Conservation (phyloP, 306 rosid genomes). For the Leucaena leucocephala region DNA sequence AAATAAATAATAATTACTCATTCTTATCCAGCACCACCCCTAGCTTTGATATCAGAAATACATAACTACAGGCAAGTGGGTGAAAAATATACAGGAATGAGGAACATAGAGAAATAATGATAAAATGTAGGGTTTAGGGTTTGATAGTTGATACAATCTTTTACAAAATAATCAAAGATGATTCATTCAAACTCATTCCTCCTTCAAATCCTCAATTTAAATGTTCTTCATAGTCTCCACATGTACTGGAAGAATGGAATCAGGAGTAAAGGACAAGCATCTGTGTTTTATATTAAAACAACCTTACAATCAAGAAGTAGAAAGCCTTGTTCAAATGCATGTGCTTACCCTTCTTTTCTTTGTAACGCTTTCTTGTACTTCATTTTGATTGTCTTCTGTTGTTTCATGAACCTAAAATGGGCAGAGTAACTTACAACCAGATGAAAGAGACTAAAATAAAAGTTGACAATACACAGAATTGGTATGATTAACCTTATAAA, state of each 20-base stretch:
- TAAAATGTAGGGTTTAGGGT: too few species aligned
- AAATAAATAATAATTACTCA: neutral
- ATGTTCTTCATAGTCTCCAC: neutral
- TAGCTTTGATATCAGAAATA: neutral
- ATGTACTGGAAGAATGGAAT: neutral
- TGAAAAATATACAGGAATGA: too few species aligned
- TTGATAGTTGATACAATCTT: too few species aligned
- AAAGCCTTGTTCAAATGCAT: neutral
- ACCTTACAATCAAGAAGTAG: too few species aligned
- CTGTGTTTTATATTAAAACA: neutral
- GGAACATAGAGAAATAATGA: too few species aligned
- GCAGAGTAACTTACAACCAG: constrained; percentile 25
- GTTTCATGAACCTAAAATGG: constrained; percentile 42
- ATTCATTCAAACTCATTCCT: too few species aligned
- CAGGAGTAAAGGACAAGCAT: neutral
- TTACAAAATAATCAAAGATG: too few species aligned
- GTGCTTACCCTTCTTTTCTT: constrained; percentile 56
- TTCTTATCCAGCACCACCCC: neutral
- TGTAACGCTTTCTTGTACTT: constrained; percentile 38
- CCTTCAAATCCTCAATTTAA: constrained; percentile 9
- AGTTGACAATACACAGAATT: neutral
- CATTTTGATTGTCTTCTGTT: constrained; percentile 45
- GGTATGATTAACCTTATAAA: neutral
- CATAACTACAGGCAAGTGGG: neutral
- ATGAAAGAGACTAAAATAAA: neutral